Base-by-base conservation (phyloP, 768 basidiomycete genomes). In the Porpolomopsis calyptriformis region DNA sequence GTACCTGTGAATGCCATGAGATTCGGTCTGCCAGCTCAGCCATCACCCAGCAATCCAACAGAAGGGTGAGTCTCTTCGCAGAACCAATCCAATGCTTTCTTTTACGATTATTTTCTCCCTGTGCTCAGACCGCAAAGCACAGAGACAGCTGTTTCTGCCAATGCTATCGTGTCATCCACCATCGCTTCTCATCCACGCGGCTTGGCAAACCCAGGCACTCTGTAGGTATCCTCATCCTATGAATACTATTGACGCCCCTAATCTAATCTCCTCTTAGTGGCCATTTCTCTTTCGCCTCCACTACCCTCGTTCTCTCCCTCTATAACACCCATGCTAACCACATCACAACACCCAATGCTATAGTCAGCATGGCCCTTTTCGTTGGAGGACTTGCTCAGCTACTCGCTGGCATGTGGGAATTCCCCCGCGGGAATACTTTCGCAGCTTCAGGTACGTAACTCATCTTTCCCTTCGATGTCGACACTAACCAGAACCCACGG, bases 331-430 rank as follows among this genome's bases (percentile, higher is more conserved):
- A 69, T n/a, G 71, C 75, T 1, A 72, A 79, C n/a, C 57, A 63
- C 22, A 68, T 88, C 51, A 50, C 56, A n/a, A 55, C 58, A 3
- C 78, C 85, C 34, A 88, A 90, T 48, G 75, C 79, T 19, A 77
- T 89, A 39, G 72, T 90, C 40, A 90, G 50, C 51, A 51, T 51
- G 50, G 50, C 50, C 19, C 7, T 51, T 47, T 76, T 70, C 43
- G 38, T 34, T 50, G 68, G 87, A 23, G 88, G 88, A 39, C 76
- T 89, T n/a, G 73, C 69, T 7, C 88, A 91, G 55, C 68, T 90
- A 49, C 55, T 88, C 24, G 85, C 85, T 2, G 87, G 88, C 38
- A 85, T 87, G 78, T 87, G 84, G 85, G 76, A 78, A 58, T 73
- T 77, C 51, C 70, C 74, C 1, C 63, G 72, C 26, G 78, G 78